Evolutionary conservation across 2,329 filamentous ascomycete genomes (phyloP).

Genomic region (Mycogone perniciosa): DNA sequence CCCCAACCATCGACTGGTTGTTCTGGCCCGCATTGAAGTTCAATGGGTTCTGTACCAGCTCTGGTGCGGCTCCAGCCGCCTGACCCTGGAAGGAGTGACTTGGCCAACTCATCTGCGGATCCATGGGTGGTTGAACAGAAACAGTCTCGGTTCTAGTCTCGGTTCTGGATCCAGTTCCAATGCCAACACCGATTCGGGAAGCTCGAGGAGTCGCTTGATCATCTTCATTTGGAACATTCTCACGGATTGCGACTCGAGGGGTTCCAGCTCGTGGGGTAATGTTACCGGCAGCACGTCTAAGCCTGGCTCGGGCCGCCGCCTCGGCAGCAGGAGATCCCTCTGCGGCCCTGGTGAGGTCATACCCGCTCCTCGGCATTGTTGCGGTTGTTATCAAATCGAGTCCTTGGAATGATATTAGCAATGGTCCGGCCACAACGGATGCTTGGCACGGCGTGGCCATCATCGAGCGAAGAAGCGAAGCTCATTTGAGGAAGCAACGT

Average conservation of each 20-base stretch:
- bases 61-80: neutral
- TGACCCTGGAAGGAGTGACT: neutral
- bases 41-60: conserved; percentile 10
- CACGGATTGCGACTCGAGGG: neutral
- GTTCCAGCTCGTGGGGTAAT: conserved; percentile 8
- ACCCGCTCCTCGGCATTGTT: conserved; percentile 8
- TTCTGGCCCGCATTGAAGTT: neutral
- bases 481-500: no score
- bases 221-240: neutral
- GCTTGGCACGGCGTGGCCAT: no score
- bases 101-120: neutral
- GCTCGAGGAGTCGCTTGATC: conserved; percentile 7
- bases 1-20: neutral
- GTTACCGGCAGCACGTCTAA: conserved; percentile 1
- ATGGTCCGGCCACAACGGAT: no score
- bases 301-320: conserved; percentile 7
- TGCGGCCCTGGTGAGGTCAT: conserved; percentile 2
- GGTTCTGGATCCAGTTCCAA: neutral
- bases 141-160: neutral
- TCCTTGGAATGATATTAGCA: no score
- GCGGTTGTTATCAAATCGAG: no score
- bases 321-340: conserved; percentile 4
- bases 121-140: neutral
- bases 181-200: neutral
- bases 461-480: no score